A percentile compares a stretch with the other conserved stretches of the same genome.
Evolutionary conservation across 768 basidiomycete genomes (phyloP).

Genomic region (Rhodotorula taiwanensis): DNA sequence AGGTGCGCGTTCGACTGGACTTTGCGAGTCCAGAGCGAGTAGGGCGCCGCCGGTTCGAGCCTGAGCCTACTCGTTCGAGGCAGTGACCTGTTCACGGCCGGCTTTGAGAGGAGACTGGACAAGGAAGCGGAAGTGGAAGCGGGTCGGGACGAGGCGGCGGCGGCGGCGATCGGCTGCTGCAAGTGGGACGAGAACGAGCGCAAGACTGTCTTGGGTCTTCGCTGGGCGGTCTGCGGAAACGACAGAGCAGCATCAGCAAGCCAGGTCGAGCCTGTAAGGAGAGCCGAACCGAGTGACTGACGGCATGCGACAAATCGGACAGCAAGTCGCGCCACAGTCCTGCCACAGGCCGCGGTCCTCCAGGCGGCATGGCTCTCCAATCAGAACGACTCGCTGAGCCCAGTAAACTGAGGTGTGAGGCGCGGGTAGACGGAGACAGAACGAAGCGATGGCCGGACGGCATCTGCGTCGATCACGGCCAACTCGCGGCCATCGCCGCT

Average conservation of each 20-base stretch:
- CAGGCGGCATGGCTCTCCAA: slow-evolving; percentile 8
- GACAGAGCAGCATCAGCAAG: not conserved
- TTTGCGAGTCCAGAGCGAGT: not conserved
- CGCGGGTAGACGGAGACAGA: too few relatives aligned
- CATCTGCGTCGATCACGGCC: too few relatives aligned
- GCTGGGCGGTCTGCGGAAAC: not conserved
- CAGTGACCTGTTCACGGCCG: not conserved
- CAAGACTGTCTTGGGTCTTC: not conserved
- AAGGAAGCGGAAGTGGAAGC: not conserved
- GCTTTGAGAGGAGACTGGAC: not conserved
- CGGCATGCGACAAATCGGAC: slow-evolving; percentile 19
- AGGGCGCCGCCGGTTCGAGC: too few relatives aligned
- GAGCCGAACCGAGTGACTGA: not conserved
- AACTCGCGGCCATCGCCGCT: not conserved
- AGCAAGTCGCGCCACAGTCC: slow-evolving; percentile 12
- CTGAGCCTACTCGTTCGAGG: too few relatives aligned
- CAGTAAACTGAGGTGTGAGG: too few relatives aligned
- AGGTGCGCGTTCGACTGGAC: not conserved
- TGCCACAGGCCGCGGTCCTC: not conserved
- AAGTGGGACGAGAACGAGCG: slow-evolving; percentile 19
- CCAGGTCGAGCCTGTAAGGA: not conserved
- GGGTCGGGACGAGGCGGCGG: too few relatives aligned
- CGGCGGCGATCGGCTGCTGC: not conserved
- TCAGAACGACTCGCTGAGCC: too few relatives aligned
- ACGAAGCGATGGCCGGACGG: not conserved